Evolutionary conservation across 257 asterid genomes (phyloP), one percentile per base, ranked within the genome.

Genomic region (Solanum lycopersicoides): DNA sequence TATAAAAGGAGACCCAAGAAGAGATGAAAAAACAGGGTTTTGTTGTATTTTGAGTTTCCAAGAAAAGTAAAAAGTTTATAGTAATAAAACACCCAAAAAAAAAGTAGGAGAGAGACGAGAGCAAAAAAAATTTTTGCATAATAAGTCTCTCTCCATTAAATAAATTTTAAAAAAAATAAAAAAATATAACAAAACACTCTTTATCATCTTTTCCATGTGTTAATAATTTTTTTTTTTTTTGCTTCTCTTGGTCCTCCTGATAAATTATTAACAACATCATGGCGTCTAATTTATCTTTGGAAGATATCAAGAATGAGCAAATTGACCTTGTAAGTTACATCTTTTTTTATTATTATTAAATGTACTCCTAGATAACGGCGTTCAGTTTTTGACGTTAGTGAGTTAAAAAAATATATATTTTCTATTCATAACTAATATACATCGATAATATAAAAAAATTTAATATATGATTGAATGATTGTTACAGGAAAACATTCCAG

Each of bases 401-500:
- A 77, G 3, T 77, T 25, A 15, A 9, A 9, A 2, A 53, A 16
- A 16, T 3, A 56, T 18, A 56, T 56, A 53, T 53, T 35, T 35
- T 7, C 6, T 35, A 35, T 35, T 35, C 39, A 37, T 37, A 37
- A 37, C 7, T n/a, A 23, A 39, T 75, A 6, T 39, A 15, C 34
- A 75, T n/a, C 8, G 34, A 37, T 12, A 0, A 3, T 35, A 39
- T 5, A 3, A 2, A 20, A 0, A 3, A 3, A 18, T 56, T 56
- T 6, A 0, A 30, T 69, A 7, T 82, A 12, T 32, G 56, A 79
- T 56, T 56, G 66, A 30, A 32, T 50, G 63, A 53, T 16, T 80
- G 32, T 90, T 34, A 71, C 74, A 96, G 98, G 98, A 94, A 86
- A 90, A 93, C 2, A 89, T 95, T 59, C 98, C 98, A 0, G 39